Evolutionary conservation across 2,329 filamentous ascomycete species (phyloP).

Genomic region (Graphilbum sp.): DNA sequence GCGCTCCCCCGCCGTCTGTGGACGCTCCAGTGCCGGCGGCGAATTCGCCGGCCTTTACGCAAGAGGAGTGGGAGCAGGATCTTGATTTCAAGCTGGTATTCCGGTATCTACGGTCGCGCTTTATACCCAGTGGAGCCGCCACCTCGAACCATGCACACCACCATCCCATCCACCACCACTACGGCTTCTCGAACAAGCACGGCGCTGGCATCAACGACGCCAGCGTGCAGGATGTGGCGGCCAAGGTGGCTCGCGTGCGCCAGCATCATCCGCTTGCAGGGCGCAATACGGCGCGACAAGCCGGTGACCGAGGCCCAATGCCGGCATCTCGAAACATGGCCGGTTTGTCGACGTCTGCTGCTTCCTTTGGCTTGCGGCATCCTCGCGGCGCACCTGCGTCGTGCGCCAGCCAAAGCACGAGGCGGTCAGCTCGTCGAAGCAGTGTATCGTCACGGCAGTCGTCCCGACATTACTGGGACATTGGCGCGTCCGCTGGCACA

Average conservation of each 20-base stretch:
- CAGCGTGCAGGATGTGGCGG: conserved; percentile 46
- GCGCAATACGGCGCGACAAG: conserved; percentile 16
- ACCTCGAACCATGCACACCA: conserved; percentile 1
- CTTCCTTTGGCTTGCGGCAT: conserved; percentile 27
- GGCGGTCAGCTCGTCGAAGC: conserved; percentile 50
- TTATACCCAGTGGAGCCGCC: conserved; percentile 33
- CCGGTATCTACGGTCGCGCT: conserved; percentile 64
- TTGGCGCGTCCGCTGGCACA: conserved; percentile 65
- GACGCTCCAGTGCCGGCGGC: too few relatives aligned
- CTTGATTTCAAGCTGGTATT: conserved; percentile 87
- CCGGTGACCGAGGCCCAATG: conserved; percentile 34
- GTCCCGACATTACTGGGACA: conserved; percentile 81
- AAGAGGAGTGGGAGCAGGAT: conserved; percentile 88
- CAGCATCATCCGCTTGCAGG: conserved; percentile 80
- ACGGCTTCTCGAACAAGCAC: conserved; percentile 1
- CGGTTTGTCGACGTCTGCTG: conserved; percentile 27
- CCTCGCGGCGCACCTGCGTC: conserved; percentile 40
- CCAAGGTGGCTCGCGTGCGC: conserved; percentile 67
- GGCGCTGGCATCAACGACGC: conserved; percentile 1
- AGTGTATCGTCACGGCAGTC: conserved; percentile 63
- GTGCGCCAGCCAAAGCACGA: conserved; percentile 78
- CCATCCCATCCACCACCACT: conserved; percentile 1
- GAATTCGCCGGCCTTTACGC: conserved; percentile 29
- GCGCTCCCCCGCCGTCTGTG: conserved; percentile 2
- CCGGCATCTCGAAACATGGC: conserved; percentile 20